Evolutionary conservation across 768 basidiomycete genomes (phyloP), one percentile per base, ranked within the genome.

Genomic region (Kwoniella sp.): DNA sequence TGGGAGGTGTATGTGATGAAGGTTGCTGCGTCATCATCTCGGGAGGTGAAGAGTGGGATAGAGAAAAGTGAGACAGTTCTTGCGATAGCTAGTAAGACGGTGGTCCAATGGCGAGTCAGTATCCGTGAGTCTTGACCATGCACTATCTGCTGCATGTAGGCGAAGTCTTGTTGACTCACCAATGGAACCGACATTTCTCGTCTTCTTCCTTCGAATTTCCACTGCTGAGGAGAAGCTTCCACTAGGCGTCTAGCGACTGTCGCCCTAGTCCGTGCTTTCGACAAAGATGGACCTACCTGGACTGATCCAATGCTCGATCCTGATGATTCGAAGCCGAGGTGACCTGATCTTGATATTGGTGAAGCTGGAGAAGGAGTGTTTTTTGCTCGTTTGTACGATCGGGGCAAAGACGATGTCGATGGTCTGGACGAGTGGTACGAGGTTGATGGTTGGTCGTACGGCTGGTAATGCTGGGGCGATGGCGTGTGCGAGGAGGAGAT

Each of bases 121-220:
- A 15, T 7, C 17, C 7, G 25, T 34, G 8, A 41, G 9, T 41
- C 11, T 41, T 41, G 9, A 41, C 20, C 11, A 41, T 9, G 20
- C 20, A 20, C 11, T 41, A 9, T 9, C 38, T n/a, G n/a, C n/a
- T n/a, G n/a, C n/a, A n/a, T n/a, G n/a, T n/a, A n/a, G n/a, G n/a
- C n/a, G n/a, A n/a, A n/a, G n/a, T n/a, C n/a, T n/a, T n/a, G 26
- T 26, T 28, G 38, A 63, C 72, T 76, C 65, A 76, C 74, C 61
- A 76, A 55, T 48, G 74, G 74, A 28, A 76, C 74, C 57, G 74
- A 73, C 54, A 73, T 66, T 48, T 76, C 74, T 56, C 71, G 63
- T 67, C 71, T 72, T 48, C 71, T 68, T 37, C 53, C 52, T 20
- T 55, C 53, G 15, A 37, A n/a, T 28, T 34, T 52, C 54, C 63